These are phyloP conservation scores for Epichloe hybrida DNA, from an alignment of 2,329 filamentous ascomycete genomes.

Conservation along the genomic window DNA sequence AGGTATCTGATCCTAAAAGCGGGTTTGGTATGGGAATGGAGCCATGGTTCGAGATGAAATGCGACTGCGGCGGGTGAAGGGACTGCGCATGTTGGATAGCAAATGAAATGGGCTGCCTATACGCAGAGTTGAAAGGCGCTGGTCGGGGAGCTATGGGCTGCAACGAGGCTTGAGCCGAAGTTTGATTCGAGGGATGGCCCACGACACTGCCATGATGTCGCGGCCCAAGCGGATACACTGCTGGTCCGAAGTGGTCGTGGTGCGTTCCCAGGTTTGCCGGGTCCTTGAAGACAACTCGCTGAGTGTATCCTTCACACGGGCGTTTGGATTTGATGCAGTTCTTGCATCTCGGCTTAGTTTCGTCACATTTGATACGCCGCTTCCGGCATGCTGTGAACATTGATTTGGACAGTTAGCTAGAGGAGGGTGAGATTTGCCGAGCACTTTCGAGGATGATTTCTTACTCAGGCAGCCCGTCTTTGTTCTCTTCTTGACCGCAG, in stretches of 20 bases:
- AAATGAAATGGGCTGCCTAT: constrained; percentile 6
- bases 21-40: constrained; percentile 11
- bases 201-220: constrained; percentile 14
- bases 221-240: constrained; percentile 29
- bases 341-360: constrained; percentile 67
- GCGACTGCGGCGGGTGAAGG: background rate
- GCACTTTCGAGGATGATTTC: constrained; percentile 18
- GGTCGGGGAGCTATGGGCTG: constrained; percentile 39
- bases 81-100: constrained; percentile 1
- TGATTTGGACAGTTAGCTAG: constrained; percentile 9
- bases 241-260: constrained; percentile 32
- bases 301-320: constrained; percentile 71
- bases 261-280: constrained; percentile 23
- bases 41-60: constrained; percentile 1
- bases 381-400: constrained; percentile 62
- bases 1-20: constrained; percentile 5
- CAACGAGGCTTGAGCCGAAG: constrained; percentile 25
- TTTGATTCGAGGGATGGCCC: constrained; percentile 16
- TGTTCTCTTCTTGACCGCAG: constrained; percentile 52
- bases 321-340: constrained; percentile 83
- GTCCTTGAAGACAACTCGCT: constrained; percentile 68
- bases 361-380: constrained; percentile 93
- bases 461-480: constrained; percentile 87
- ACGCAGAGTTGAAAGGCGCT: constrained; percentile 16
- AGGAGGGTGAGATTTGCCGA: background rate